These are phyloP conservation scores for Diaporthe citri DNA, from an alignment of 2,329 filamentous ascomycete genomes.

Conservation along the genomic window DNA sequence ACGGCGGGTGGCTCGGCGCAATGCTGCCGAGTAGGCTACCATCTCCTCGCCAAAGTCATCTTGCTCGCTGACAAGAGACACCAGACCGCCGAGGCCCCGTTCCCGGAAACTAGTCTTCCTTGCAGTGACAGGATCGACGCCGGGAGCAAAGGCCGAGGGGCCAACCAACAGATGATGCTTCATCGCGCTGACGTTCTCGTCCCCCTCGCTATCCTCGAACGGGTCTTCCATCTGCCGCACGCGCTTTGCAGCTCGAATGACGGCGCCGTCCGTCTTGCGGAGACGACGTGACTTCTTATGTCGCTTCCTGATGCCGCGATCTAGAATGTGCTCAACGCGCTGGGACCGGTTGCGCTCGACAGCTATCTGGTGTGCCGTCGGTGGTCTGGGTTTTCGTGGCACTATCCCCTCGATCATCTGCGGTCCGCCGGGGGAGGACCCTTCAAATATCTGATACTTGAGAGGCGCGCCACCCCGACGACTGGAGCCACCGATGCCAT, in stretches of 20 bases:
- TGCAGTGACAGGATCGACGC: slow-evolving; percentile 36
- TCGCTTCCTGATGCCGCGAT: slow-evolving; percentile 76
- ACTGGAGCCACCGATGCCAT: slow-evolving; percentile 50
- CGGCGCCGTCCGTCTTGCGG: slow-evolving; percentile 66
- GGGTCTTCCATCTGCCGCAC: slow-evolving; percentile 67
- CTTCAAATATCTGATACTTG: slow-evolving; percentile 72
- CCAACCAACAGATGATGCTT: slow-evolving; percentile 45
- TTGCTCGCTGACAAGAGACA: slow-evolving; percentile 69
- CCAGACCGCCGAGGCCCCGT: slow-evolving; percentile 73
- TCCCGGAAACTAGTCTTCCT: slow-evolving; percentile 61
- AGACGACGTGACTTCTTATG: slow-evolving; percentile 74
- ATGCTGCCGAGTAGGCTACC: slow-evolving; percentile 73
- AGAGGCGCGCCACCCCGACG: slow-evolving; percentile 62
- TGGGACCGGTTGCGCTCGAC: slow-evolving; percentile 83
- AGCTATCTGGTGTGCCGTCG: slow-evolving; percentile 85
- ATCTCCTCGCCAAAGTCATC: slow-evolving; percentile 85
- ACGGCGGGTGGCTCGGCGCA: slow-evolving; percentile 73
- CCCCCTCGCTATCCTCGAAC: slow-evolving; percentile 74
- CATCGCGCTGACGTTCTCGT: slow-evolving; percentile 56
- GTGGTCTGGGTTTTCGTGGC: slow-evolving; percentile 75
- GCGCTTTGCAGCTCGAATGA: slow-evolving; percentile 76
- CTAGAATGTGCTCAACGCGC: slow-evolving; percentile 85
- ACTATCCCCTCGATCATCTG: slow-evolving; percentile 67
- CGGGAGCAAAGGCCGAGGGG: slow-evolving; percentile 40
- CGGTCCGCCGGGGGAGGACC: slow-evolving; percentile 69